These are phyloP conservation scores for Aspergillus flavus DNA, from an alignment of 2,329 filamentous ascomycete species.

Conservation along the genomic window DNA sequence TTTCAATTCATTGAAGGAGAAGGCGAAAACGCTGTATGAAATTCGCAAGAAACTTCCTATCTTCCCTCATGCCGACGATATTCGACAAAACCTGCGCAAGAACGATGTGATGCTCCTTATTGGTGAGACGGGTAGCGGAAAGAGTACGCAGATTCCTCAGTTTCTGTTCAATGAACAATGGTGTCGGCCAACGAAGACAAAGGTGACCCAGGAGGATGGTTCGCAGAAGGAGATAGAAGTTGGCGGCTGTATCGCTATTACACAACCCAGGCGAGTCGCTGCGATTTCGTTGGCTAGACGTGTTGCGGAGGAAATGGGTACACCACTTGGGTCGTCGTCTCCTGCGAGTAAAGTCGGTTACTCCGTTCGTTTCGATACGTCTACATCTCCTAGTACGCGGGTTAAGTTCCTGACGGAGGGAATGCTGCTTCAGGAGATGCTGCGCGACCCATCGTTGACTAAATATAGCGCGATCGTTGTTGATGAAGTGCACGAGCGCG, in stretches of 20 bases:
- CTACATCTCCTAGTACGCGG: conserved; percentile 75
- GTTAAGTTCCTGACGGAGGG: conserved; percentile 97
- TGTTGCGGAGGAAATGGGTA: conserved; percentile 81
- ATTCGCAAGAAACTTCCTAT: conserved; percentile 75
- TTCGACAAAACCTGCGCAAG: conserved; percentile 64
- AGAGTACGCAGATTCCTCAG: conserved; percentile 94
- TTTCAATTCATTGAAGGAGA: conserved; percentile 42
- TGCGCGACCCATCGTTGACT: conserved; percentile 78
- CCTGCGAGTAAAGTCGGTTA: conserved; percentile 77
- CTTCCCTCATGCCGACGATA: conserved; percentile 72
- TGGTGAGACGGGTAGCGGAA: conserved; percentile 94
- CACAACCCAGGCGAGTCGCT: conserved; percentile 89
- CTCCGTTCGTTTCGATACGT: conserved; percentile 90
- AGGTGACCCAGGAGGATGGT: conserved; percentile 39
- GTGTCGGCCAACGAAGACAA: conserved; percentile 67
- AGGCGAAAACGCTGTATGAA: conserved; percentile 50
- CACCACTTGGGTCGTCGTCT: conserved; percentile 60
- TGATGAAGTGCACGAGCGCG: conserved; percentile 96
- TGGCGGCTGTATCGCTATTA: conserved; percentile 86
- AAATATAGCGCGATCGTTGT: conserved; percentile 90
- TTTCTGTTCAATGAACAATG: conserved; percentile 79
- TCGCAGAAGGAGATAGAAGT: conserved; percentile 53
- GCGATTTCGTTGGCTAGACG: conserved; percentile 87
- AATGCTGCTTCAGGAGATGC: conserved; percentile 91
- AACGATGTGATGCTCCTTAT: conserved; percentile 81